phyloP scores from a whole-genome alignment of 192 early-diverging fungal genomes.

The Glomus cerebriforme region DNA sequence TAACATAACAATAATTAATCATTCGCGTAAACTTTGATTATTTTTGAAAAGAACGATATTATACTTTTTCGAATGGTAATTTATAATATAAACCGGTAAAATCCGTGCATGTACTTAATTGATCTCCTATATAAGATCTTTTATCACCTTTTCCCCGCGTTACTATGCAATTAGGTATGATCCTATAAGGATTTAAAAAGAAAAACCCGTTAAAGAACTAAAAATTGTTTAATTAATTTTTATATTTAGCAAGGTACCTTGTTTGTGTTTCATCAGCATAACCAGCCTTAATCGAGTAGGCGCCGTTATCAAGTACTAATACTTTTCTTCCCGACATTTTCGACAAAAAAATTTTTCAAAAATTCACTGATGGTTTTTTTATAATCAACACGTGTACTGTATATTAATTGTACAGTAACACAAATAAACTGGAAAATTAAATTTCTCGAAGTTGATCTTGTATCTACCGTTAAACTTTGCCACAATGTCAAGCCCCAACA shows the following conservation, averaged over 20 bases:
- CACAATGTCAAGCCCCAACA: too few species aligned
- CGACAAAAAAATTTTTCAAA: too few species aligned
- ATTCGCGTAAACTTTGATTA: background rate
- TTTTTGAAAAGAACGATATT: background rate
- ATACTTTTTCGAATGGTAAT: constrained; percentile 77
- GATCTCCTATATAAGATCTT: constrained; percentile 67
- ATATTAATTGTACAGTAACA: too few species aligned
- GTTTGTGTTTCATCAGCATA: constrained; percentile 40
- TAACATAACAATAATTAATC: background rate
- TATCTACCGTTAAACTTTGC: too few species aligned
- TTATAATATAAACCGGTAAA: constrained; percentile 74
- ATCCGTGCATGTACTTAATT: constrained; percentile 62
- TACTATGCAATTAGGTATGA: constrained; percentile 61
- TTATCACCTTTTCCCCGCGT: constrained; percentile 58
- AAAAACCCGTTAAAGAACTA: background rate
- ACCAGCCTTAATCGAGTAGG: constrained; percentile 65
- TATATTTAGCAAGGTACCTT: constrained; percentile 29
- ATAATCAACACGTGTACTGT: too few species aligned
- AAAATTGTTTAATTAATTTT: background rate
- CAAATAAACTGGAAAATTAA: too few species aligned
- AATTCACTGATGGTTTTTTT: too few species aligned
- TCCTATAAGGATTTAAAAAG: constrained; percentile 27
- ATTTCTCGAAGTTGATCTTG: too few species aligned
- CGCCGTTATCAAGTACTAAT: constrained; percentile 74
- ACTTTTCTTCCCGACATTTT: constrained; percentile 8